Percentiles rank a stretch among this genome's conserved stretches.
Evolutionary conservation across 305 asterid species (phyloP).

Genomic region (Rubia balearica): DNA sequence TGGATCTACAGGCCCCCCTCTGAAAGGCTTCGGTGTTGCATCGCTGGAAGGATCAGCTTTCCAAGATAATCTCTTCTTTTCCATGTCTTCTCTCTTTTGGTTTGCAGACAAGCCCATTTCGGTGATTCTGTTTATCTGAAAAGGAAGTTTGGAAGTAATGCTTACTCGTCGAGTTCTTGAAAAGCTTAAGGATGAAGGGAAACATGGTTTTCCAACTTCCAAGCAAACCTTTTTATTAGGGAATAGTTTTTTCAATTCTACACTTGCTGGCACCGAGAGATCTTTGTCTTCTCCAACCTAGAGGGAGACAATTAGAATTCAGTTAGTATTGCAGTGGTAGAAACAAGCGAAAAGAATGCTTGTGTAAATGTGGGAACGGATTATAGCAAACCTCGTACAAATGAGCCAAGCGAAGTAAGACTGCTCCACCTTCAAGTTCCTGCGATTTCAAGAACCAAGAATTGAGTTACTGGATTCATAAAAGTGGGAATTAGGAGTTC

Average conservation of each 20-base stretch:
- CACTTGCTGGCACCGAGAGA: conserved; percentile 53
- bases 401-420: conserved; percentile 88
- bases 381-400: conserved; percentile 66
- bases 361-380: conserved; percentile 13
- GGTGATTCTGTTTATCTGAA: conserved; percentile 49
- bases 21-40: conserved; percentile 14
- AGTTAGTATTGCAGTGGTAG: background rate
- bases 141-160: background rate
- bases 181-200: conserved; percentile 4
- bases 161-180: background rate
- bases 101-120: conserved; percentile 90
- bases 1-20: conserved; percentile 76
- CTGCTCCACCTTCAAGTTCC: conserved; percentile 72
- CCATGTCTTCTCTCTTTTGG: conserved; percentile 89
- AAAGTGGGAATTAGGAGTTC: background rate
- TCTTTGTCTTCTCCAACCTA: conserved; percentile 95
- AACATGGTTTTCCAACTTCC: background rate
- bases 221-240: conserved; percentile 56
- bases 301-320: conserved; percentile 1
- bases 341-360: background rate
- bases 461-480: background rate
- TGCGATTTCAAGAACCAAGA: conserved; percentile 29
- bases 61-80: conserved; percentile 74
- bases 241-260: conserved; percentile 66
- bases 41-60: conserved; percentile 49